Conservation (phyloP, 495 filamentous ascomycete species). For the Penicillium arizonense region DNA sequence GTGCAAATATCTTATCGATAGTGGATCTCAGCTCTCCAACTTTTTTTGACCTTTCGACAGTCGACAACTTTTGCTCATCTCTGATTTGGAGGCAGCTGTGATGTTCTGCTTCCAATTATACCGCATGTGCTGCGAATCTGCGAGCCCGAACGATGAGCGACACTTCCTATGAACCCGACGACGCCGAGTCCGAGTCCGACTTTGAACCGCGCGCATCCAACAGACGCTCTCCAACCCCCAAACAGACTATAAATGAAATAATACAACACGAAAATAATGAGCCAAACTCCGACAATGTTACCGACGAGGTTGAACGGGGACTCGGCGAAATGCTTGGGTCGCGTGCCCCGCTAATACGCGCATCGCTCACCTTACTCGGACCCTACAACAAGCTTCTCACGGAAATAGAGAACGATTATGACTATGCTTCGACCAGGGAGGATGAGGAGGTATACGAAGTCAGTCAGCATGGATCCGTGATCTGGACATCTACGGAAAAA, state of each 20-base stretch:
- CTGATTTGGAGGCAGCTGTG: conserved; percentile 14
- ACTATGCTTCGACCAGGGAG: conserved; percentile 4
- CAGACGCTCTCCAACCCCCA: conserved; percentile 10
- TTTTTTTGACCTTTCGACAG: conserved; percentile 17
- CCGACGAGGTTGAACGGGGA: neutral
- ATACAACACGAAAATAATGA: too few species aligned
- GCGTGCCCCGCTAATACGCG: conserved; percentile 2
- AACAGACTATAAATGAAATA: neutral
- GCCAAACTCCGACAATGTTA: too few species aligned
- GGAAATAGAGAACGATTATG: conserved; percentile 45
- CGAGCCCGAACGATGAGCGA: conserved; percentile 40
- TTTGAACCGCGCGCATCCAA: conserved; percentile 10
- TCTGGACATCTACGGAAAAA: conserved; percentile 73
- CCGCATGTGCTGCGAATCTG: conserved; percentile 19
- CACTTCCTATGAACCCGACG: conserved; percentile 32
- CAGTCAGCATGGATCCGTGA: conserved; percentile 64
- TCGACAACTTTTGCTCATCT: neutral
- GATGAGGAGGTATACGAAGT: conserved; percentile 17
- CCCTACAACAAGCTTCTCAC: conserved; percentile 61
- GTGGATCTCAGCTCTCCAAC: conserved; percentile 9
- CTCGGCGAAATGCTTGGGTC: conserved; percentile 1
- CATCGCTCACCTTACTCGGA: conserved; percentile 10
- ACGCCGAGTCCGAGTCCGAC: conserved; percentile 22
- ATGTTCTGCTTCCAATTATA: conserved; percentile 22
- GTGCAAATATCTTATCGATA: conserved; percentile 34